Evolutionary conservation across 371 early-diverging fungal genomes (phyloP).

Genomic region (Batkoa obscura): DNA sequence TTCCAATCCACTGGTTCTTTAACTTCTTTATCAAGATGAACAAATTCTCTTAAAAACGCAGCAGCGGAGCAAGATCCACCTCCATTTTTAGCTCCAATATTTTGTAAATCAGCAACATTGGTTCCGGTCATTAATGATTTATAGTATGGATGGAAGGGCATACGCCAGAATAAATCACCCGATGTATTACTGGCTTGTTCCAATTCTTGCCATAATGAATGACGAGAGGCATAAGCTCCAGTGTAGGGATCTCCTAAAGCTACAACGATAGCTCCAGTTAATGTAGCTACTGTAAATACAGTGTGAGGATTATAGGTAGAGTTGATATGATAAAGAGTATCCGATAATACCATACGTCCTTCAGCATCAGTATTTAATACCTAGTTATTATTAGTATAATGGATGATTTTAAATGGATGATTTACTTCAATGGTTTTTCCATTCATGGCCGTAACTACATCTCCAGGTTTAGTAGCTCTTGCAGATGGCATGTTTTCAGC

Average conservation of each 20-base stretch:
- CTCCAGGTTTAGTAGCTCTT: slow-evolving; percentile 65
- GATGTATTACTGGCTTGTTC: slow-evolving; percentile 34
- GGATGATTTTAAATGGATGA: too few relatives aligned
- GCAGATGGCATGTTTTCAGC: slow-evolving; percentile 67
- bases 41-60: slow-evolving; percentile 81
- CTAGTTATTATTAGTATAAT: too few relatives aligned
- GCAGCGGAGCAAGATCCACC: slow-evolving; percentile 83
- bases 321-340: slow-evolving; percentile 61
- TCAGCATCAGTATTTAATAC: slow-evolving; percentile 69
- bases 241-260: slow-evolving; percentile 79
- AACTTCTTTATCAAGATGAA: slow-evolving; percentile 23
- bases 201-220: slow-evolving; percentile 52
- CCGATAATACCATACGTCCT: slow-evolving; percentile 46
- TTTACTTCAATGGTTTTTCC: slow-evolving; percentile 73
- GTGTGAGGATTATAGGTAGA: slow-evolving; percentile 42
- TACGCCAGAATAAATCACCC: slow-evolving; percentile 85
- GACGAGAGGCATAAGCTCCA: slow-evolving; percentile 74
- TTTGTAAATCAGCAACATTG: slow-evolving; percentile 72
- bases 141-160: slow-evolving; percentile 78
- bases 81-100: slow-evolving; percentile 58
- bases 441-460: slow-evolving; percentile 56
- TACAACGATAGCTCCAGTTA: slow-evolving; percentile 85
- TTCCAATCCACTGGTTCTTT: slow-evolving; percentile 14
- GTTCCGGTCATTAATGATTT: slow-evolving; percentile 51
- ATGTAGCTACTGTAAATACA: slow-evolving; percentile 69